phyloP scores from a whole-genome alignment of 108 stramenopile genomes.

The Schizochytrium sp. region DNA sequence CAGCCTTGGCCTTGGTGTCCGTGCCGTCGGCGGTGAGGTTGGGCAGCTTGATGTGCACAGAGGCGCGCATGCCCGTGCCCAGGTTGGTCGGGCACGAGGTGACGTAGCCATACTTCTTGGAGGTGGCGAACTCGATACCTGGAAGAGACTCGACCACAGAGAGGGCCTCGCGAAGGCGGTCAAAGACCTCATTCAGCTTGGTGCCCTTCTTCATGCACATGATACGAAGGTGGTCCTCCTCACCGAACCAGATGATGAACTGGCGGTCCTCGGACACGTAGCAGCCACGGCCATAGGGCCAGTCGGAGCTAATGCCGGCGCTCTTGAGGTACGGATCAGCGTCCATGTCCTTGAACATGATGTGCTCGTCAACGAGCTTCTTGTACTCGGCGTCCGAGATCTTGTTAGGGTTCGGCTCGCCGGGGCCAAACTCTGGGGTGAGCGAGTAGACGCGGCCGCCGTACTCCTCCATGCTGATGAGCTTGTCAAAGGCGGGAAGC shows the following conservation, averaged over 20 bases:
- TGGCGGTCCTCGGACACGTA: constrained; percentile 53
- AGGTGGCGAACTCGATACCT: constrained; percentile 48
- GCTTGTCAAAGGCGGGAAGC: constrained; percentile 46
- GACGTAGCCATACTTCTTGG: constrained; percentile 52
- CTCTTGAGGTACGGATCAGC: constrained; percentile 53
- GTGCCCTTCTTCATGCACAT: constrained; percentile 61
- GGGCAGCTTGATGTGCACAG: constrained; percentile 63
- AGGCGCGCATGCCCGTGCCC: constrained; percentile 67
- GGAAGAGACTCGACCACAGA: constrained; percentile 41
- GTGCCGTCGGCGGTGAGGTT: constrained; percentile 57
- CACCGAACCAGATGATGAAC: constrained; percentile 60
- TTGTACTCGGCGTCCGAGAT: constrained; percentile 46
- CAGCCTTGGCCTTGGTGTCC: constrained; percentile 53
- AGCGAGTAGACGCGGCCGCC: constrained; percentile 47
- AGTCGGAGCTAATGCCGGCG: constrained; percentile 50
- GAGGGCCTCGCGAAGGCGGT: constrained; percentile 44
- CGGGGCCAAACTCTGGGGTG: constrained; percentile 47
- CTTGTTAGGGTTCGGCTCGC: constrained; percentile 42
- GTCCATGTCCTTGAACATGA: constrained; percentile 49
- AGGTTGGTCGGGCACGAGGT: constrained; percentile 65
- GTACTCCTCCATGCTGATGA: constrained; percentile 34
- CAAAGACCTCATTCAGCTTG: constrained; percentile 49
- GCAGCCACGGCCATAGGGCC: constrained; percentile 59
- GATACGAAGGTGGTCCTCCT: constrained; percentile 60
- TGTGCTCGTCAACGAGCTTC: constrained; percentile 42